Base-by-base conservation (phyloP, 2,329 filamentous ascomycete species). In the Fusarium oligoseptatum region DNA sequence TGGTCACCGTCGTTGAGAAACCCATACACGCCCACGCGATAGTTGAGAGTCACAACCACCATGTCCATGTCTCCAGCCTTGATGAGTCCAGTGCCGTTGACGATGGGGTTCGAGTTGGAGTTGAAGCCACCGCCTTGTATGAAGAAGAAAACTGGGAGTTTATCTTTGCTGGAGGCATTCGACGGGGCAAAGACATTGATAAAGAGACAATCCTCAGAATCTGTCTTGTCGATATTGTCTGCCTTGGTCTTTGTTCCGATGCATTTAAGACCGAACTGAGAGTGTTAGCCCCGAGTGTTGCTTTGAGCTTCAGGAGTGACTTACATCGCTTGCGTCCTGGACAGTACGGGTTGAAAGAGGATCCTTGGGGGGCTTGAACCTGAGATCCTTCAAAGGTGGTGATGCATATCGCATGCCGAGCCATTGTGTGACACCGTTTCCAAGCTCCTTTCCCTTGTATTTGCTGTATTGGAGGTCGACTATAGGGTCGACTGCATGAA, bases 351-450 rank as follows among this genome's bases (percentile, higher is more conserved):
- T 82, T 2, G 80, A 75, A 0, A 83, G 72, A 2, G 93, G 93
- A 79, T 94, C 91, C 76, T 88, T 84, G 0, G 94, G 93, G 14
- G 91, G 90, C 63, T 87, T 85, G 78, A 95, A 96, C 22, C 94
- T 88, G 69, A 94, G 80, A 7, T 88, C 76, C 1, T 91, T 92
- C 3, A 93, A 66, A 0, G 94, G 94, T 15, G 93, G 86, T 6
- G 92, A 91, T 2, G 93, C 94, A 83, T 91, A 97, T 50, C 93
- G 89, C 72, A 97, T 90, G 2, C 93, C 94, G 9, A 94, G 87
- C 92, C 93, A 96, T 80, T 92, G 87, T 3, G 88, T 90, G 57
- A 95, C 84, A 1, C 91, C 92, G 75, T 89, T 89, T 0, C 82
- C 75, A 2, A 88, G 83, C 2, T 84, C 78, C 5, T 84, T 82